Evolutionary conservation across 495 filamentous ascomycete species (phyloP), one percentile per base, ranked within the genome.

Genomic region (Penicillium odoratum): DNA sequence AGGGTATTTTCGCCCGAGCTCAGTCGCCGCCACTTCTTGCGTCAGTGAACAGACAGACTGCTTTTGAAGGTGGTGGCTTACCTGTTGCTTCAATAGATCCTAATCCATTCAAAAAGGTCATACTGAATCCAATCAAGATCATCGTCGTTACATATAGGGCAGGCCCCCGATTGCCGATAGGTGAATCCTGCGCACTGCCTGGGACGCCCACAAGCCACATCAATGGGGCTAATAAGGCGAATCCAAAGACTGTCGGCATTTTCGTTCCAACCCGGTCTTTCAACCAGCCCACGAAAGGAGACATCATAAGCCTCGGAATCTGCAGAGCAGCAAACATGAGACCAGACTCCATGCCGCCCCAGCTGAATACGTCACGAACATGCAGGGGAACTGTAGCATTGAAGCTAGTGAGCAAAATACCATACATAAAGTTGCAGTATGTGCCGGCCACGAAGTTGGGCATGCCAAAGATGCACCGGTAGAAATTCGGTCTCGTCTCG

Each of bases 301-400:
- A 28, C 51, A 53, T 42, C 5, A 44, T 5, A 18, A 53, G 34
- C 5, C 34, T 25, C 0, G 63, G 63, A 25, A 48, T 40, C 36
- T 57, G 56, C 6, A 66, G 38, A 10, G 48, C 21, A 30, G 47
- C 38, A 44, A 63, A 63, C 48, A 63, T 56, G 8, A 60, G 31
- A 31, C 61, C 57, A 26, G 44, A 48, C 21, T 40, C 52, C 31
- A 48, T 13, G 5, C 45, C 44, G 15, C 55, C 55, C 61, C 61
- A 63, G 25, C 47, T 42, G 53, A 63, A 63, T 11, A 48, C 34
- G 15, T 52, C 28, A 9, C 49, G 54, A 0, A 53, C 46, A 53
- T 63, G 61, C 16, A 63, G 25, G 21, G 61, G 61, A 13, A 63
- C 21, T 13, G 61, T 63, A 0, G 61, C 59, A 30, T 59, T 53